phyloP scores from a whole-genome alignment of 2,329 filamentous ascomycete genomes.

The Hypomyces rosellus region DNA sequence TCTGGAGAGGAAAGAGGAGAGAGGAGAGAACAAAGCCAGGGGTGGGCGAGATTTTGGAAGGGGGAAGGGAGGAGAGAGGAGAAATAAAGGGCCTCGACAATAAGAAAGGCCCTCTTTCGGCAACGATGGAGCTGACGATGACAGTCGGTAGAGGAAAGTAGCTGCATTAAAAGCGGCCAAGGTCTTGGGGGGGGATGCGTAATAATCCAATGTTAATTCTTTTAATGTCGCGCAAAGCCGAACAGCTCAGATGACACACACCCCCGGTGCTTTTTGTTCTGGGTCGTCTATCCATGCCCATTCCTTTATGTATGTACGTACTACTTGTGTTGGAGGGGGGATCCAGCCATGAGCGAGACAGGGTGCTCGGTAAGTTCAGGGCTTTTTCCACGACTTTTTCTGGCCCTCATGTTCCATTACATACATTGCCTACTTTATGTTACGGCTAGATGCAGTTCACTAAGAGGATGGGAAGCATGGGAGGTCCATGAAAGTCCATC shows the following conservation, averaged over 20 bases:
- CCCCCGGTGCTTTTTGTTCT: no score
- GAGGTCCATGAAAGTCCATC: slow-evolving; percentile 1
- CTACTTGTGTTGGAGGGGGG: background rate
- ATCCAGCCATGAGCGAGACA: background rate
- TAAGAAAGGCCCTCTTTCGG: background rate
- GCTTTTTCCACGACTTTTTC: background rate
- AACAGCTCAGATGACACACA: no score
- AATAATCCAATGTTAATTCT: background rate
- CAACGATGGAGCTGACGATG: slow-evolving; percentile 1
- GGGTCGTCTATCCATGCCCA: background rate
- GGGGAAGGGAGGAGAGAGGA: slow-evolving; percentile 3
- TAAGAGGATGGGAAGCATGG: slow-evolving; percentile 10
- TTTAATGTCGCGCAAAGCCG: no score
- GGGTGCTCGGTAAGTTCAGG: background rate
- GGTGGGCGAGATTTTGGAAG: background rate
- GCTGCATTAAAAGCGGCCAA: slow-evolving; percentile 22
- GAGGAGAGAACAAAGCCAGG: slow-evolving; percentile 16
- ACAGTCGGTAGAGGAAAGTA: slow-evolving; percentile 17
- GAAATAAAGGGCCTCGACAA: slow-evolving; percentile 2
- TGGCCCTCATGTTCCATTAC: slow-evolving; percentile 1
- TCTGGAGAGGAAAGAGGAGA: slow-evolving; percentile 11
- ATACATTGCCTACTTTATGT: background rate
- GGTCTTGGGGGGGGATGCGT: background rate
- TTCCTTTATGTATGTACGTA: slow-evolving; percentile 10
- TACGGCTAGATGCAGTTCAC: slow-evolving; percentile 6